Percentiles rank a stretch among this genome's conserved stretches.
These are phyloP conservation scores for Trichopus zeylanicus DNA, from an alignment of 116 monocot genomes.

Conservation along the genomic window DNA sequence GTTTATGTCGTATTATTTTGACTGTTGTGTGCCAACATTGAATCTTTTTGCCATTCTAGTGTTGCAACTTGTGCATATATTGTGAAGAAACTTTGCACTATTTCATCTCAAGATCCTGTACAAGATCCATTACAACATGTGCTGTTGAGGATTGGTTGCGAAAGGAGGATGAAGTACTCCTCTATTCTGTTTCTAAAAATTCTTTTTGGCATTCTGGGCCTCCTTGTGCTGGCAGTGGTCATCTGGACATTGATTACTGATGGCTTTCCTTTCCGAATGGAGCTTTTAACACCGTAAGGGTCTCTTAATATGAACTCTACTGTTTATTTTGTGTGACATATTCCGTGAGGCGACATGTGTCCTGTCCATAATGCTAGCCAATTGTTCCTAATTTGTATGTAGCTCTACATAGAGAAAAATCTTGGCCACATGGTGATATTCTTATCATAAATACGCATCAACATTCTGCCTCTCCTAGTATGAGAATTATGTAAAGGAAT, in stretches of 20 bases:
- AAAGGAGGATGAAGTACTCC: conserved; percentile 20
- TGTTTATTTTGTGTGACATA: no score
- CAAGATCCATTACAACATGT: conserved; percentile 44
- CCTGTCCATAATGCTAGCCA: no score
- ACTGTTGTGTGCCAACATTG: neutral
- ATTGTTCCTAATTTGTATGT: no score
- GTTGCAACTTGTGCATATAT: conserved; percentile 68
- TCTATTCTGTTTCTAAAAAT: conserved; percentile 43
- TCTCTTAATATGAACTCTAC: neutral
- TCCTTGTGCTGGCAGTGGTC: conserved; percentile 40
- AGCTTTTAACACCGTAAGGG: conserved; percentile 84
- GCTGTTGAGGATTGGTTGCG: conserved; percentile 38
- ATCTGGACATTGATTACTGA: conserved; percentile 68
- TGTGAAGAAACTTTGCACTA: conserved; percentile 40
- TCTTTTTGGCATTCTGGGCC: conserved; percentile 70
- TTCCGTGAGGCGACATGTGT: no score
- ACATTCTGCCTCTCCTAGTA: no score
- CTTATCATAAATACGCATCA: no score
- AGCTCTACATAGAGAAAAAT: no score
- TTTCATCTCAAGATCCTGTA: conserved; percentile 30
- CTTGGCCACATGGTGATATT: no score
- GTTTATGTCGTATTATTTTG: neutral
- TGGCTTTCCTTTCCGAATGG: conserved; percentile 82
- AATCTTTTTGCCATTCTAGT: conserved; percentile 3
- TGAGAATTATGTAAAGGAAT: no score